A percentile compares a stretch with the other conserved stretches of the same genome.
These are phyloP conservation scores for Brassica hybrid DNA, from an alignment of 441 rosid genomes.

Conservation along the genomic window DNA sequence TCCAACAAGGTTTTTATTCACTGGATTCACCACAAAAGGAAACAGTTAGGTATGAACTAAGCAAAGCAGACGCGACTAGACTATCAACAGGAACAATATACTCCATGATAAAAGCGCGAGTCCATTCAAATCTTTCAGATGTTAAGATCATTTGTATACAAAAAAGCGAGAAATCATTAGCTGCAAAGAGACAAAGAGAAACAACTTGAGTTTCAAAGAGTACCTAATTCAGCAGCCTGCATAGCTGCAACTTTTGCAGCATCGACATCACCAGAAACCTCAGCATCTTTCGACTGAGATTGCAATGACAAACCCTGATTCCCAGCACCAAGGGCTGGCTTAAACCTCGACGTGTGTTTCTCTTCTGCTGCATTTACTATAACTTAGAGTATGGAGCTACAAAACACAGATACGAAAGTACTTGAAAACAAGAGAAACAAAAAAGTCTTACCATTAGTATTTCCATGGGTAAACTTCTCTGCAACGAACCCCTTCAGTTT, in stretches of 20 bases:
- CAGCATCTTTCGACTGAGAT: conserved; percentile 43
- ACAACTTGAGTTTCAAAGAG: background rate
- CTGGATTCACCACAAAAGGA: conserved; percentile 46
- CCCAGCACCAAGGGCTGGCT: conserved; percentile 49
- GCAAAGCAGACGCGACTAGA: background rate
- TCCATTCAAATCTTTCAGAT: background rate
- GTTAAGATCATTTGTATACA: background rate
- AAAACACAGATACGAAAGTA: conserved; percentile 10
- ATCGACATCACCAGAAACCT: conserved; percentile 61
- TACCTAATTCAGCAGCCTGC: conserved; percentile 96
- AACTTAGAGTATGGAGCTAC: conserved; percentile 28
- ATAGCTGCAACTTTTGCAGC: conserved; percentile 96
- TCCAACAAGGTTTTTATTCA: conserved; percentile 81
- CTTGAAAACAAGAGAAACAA: conserved; percentile 16
- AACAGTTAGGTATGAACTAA: conserved; percentile 17
- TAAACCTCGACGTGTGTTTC: conserved; percentile 47
- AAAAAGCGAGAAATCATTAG: background rate
- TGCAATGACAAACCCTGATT: conserved; percentile 45
- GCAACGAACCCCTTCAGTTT: conserved; percentile 59
- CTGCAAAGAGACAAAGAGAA: background rate
- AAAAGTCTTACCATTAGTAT: conserved; percentile 53
- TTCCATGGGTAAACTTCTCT: conserved; percentile 46
- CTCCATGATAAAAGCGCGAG: no score
- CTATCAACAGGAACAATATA: background rate
- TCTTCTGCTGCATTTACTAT: conserved; percentile 49